Evolutionary conservation across 441 rosid species (phyloP).

Genomic region (Gossypium aridum): DNA sequence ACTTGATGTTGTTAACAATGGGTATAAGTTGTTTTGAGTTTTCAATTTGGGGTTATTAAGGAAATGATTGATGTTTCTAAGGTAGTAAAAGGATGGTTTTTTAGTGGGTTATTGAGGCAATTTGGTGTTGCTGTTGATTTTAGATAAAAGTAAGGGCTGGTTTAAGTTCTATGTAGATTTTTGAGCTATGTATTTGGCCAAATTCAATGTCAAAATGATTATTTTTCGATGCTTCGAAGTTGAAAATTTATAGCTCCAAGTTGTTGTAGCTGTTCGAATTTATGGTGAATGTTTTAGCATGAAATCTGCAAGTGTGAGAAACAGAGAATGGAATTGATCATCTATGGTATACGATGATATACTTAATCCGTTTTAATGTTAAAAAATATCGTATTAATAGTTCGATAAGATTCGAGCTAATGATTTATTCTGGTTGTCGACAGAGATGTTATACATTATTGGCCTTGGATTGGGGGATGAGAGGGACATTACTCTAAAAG

Average conservation of each 20-base stretch:
- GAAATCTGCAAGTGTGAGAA: neutral
- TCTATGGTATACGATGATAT: neutral
- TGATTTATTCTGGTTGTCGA: slow-evolving; percentile 2
- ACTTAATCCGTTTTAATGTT: neutral
- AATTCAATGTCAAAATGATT: neutral
- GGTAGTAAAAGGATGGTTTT: neutral
- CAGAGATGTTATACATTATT: slow-evolving; percentile 66
- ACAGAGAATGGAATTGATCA: neutral
- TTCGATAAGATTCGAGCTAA: neutral
- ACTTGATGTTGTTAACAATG: neutral
- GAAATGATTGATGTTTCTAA: neutral
- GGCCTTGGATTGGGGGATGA: slow-evolving; percentile 89
- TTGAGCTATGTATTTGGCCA: neutral
- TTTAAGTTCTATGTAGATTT: neutral
- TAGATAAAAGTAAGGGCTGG: neutral
- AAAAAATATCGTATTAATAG: neutral
- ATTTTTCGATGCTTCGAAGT: neutral
- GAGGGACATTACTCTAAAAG: slow-evolving; percentile 74
- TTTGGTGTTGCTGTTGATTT: neutral
- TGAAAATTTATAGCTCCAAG: neutral
- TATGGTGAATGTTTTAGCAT: neutral
- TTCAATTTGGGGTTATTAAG: neutral
- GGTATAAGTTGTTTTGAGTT: neutral
- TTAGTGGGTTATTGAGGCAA: neutral
- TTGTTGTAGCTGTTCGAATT: neutral